These are phyloP conservation scores for Daldinia loculata DNA, from an alignment of 495 filamentous ascomycete genomes.

Conservation along the genomic window DNA sequence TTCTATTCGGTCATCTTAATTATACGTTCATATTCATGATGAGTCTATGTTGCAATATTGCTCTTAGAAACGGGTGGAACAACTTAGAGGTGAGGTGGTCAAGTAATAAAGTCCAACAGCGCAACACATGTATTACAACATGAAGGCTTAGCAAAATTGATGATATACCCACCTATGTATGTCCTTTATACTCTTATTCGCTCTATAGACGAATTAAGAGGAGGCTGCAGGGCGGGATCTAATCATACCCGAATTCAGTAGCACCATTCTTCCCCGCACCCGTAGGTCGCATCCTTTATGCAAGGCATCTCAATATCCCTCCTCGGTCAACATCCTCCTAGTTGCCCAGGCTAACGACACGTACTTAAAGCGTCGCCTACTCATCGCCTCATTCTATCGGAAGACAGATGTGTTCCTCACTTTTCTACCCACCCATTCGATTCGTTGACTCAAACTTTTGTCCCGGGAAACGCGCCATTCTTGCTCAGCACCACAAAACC, in stretches of 20 bases:
- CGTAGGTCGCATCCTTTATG: slow-evolving; percentile 28
- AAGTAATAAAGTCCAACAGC: not conserved
- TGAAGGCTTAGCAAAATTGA: not conserved
- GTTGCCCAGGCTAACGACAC: slow-evolving; percentile 7
- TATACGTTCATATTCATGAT: too few species aligned
- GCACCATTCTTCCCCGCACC: slow-evolving; percentile 28
- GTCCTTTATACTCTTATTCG: slow-evolving; percentile 22
- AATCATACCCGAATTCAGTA: slow-evolving; percentile 23
- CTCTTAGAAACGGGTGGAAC: not conserved
- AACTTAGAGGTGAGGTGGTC: not conserved
- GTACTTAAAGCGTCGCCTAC: slow-evolving; percentile 16
- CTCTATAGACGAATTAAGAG: not conserved
- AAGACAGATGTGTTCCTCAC: slow-evolving; percentile 6
- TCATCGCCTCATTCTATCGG: not conserved
- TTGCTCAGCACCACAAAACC: slow-evolving; percentile 92
- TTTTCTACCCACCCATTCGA: slow-evolving; percentile 1
- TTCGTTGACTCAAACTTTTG: slow-evolving; percentile 71
- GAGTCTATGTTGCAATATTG: not conserved
- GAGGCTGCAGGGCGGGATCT: slow-evolving; percentile 30
- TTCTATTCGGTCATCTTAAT: not conserved
- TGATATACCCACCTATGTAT: not conserved
- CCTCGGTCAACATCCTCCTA: slow-evolving; percentile 1
- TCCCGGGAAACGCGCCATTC: slow-evolving; percentile 92
- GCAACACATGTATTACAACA: not conserved
- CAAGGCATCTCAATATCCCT: slow-evolving; percentile 14